Conservation (phyloP, 2,329 filamentous ascomycete genomes). For the Exserohilum rostratum region DNA sequence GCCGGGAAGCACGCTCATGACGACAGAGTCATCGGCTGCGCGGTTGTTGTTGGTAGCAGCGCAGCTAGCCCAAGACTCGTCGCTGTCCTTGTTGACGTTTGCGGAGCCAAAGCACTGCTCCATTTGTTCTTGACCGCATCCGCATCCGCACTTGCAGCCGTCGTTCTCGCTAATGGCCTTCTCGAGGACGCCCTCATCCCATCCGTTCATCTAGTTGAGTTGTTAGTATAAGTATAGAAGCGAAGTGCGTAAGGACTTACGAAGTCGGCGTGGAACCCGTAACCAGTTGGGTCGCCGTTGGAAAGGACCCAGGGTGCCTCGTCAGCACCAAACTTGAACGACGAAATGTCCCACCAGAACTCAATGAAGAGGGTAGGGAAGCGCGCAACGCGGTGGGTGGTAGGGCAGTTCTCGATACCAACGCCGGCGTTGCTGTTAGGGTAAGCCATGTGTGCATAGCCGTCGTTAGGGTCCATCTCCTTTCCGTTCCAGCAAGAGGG, state of each 20-base stretch:
- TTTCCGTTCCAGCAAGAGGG: conserved; percentile 49
- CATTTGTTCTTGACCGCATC: conserved; percentile 44
- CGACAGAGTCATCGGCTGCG: conserved; percentile 19
- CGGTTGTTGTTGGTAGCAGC: conserved; percentile 25
- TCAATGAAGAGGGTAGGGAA: conserved; percentile 50
- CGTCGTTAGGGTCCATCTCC: conserved; percentile 39
- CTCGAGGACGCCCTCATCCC: conserved; percentile 45
- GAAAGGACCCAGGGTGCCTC: conserved; percentile 44
- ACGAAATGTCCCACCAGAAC: conserved; percentile 47
- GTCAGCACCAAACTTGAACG: conserved; percentile 41
- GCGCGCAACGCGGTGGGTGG: conserved; percentile 36
- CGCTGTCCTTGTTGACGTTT: conserved; percentile 42
- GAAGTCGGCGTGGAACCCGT: conserved; percentile 48
- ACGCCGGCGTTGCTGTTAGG: conserved; percentile 31
- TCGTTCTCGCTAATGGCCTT: conserved; percentile 42
- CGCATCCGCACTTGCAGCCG: conserved; percentile 48
- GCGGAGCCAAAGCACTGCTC: conserved; percentile 45
- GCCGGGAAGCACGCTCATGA: conserved; percentile 43
- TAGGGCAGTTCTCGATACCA: conserved; percentile 44
- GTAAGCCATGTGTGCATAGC: conserved; percentile 50
- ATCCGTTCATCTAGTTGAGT: conserved; percentile 36
- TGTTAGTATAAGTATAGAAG: background rate
- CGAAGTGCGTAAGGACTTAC: conserved; percentile 6
- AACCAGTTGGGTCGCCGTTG: conserved; percentile 48
- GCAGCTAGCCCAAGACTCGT: conserved; percentile 37